phyloP scores from a whole-genome alignment of 306 rosid genomes.

The Quercus variabilis region DNA sequence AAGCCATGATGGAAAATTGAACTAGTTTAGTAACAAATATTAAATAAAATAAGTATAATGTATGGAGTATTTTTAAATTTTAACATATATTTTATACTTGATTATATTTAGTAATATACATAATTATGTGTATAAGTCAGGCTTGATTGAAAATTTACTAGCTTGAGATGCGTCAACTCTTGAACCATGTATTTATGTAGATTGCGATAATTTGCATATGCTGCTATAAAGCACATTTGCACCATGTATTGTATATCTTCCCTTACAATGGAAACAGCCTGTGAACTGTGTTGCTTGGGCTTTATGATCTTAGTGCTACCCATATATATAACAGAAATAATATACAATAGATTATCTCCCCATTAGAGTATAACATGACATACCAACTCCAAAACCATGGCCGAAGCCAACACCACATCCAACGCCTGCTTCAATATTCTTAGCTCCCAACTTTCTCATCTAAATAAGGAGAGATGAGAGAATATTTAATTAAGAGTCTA shows the following conservation, averaged over 20 bases:
- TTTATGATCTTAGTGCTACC: neutral
- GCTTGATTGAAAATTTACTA: neutral
- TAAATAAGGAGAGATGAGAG: conserved; percentile 23
- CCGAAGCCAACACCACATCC: conserved; percentile 99
- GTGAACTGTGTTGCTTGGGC: neutral
- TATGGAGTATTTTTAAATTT: neutral
- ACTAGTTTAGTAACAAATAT: neutral
- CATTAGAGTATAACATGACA: conserved; percentile 19
- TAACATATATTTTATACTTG: neutral
- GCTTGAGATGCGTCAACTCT: neutral
- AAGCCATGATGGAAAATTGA: neutral
- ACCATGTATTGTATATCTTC: neutral
- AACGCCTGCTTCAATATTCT: conserved; percentile 73
- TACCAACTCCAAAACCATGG: conserved; percentile 98
- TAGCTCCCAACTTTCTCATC: conserved; percentile 89
- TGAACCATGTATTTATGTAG: neutral
- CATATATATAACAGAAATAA: neutral
- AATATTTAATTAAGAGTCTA: conserved; percentile 2
- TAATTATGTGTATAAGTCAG: neutral
- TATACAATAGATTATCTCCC: neutral
- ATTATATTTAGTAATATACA: neutral
- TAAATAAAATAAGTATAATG: neutral
- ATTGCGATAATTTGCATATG: neutral
- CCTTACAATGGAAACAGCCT: neutral
- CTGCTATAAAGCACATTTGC: conserved; percentile 1